Evolutionary conservation across 352 stramenopile genomes (phyloP).

Genomic region (Thraustotheca clavata): DNA sequence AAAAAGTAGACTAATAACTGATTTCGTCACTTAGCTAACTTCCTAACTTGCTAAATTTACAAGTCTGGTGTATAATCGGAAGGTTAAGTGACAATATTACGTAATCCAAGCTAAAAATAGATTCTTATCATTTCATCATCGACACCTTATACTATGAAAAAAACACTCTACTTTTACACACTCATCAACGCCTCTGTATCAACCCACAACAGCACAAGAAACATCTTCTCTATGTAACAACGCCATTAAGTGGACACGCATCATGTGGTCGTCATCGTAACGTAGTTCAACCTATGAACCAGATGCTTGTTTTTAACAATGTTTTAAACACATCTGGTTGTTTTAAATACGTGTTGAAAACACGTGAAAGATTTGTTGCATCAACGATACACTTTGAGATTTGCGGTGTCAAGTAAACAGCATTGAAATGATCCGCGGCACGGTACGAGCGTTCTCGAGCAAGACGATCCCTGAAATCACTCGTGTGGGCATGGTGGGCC

Average conservation of each 20-base stretch:
- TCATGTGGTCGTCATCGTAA: no score
- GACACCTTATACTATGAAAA: no score
- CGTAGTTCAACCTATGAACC: no score
- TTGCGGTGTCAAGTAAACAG: background rate
- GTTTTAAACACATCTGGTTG: no score
- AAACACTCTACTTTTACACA: no score
- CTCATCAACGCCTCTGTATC: no score
- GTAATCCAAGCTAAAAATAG: conserved; percentile 1
- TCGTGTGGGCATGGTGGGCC: conserved; percentile 91
- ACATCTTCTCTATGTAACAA: no score
- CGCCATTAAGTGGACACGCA: no score
- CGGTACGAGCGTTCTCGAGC: conserved; percentile 23
- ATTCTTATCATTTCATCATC: background rate
- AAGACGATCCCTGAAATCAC: conserved; percentile 43
- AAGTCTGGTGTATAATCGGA: background rate
- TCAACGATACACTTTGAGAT: conserved; percentile 4
- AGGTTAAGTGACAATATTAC: background rate
- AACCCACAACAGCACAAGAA: no score
- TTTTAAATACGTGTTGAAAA: no score
- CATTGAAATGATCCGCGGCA: background rate
- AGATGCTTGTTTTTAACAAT: no score
- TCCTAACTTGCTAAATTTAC: background rate
- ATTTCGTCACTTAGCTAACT: background rate
- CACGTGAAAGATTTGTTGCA: conserved; percentile 1
- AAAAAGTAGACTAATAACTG: no score